Base-by-base conservation (phyloP, 208 protist species). In the Leishmania amazonensis region DNA sequence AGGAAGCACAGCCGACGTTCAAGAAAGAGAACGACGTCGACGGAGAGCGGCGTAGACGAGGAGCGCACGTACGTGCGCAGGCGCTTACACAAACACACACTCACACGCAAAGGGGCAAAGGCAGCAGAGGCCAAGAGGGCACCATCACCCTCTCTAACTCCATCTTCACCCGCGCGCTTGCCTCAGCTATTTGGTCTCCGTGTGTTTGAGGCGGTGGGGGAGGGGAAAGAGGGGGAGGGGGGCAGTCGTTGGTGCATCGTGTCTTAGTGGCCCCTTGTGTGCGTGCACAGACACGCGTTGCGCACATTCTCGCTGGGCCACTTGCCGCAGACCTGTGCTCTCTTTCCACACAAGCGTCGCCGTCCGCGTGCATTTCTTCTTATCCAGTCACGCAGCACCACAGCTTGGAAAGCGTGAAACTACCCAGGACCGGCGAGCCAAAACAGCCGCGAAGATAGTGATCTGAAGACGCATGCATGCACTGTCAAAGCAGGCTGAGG, bases 1-100 rank as follows among this genome's bases (percentile, higher is more conserved):
- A 71, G 58, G 24, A 80, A 31, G 21, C 84, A 28, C 7, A 72
- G 71, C 5, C n/a, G 57, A 54, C 65, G 67, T 77, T 54, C 54
- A 65, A 78, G 24, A 15, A 65, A 64, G 45, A 49, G 21, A 70
- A 45, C 64, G 28, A 28, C 31, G 67, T 45, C 53, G 47, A 57
- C 58, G 15, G 31, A 21, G 17, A 75, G 45, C 40, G n/a, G 49
- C 19, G 51, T 13, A 62, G 9, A 74, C 67, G 35, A 65, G 62
- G 64, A 31, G 11, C 47, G 70, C 7, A 49, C 45, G 11, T 45
- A 72, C 35, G 38, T n/a, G 45, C 73, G 31, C 73, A 76, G 6
- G 35, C 73, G 38, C 73, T 49, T 58, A 64, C 47, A 65, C 38
- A 60, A 57, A 78, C 40, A 51, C 24, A 54, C 21, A 75, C 40